Evolutionary conservation across 208 protist species (phyloP), one percentile per base, ranked within the genome.

Genomic region (Crithidia thermophila): DNA sequence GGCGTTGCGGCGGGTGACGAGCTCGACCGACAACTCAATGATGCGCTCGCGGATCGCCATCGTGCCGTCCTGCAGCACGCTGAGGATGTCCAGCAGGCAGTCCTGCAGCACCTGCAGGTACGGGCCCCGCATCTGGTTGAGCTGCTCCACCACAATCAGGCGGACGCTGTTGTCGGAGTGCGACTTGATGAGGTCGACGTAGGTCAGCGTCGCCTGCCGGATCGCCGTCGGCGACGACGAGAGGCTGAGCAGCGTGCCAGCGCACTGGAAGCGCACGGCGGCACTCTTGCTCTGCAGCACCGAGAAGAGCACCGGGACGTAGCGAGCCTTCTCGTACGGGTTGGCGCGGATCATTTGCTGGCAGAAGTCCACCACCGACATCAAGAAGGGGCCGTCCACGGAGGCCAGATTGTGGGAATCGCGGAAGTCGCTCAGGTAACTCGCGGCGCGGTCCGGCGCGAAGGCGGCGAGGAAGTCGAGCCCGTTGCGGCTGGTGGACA

Each of bases 151-250:
- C 10, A 99, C 96, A 75, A 99, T 98, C 23, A 99, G 84, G 40
- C 98, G 98, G n/a, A 99, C 98, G 75, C 98, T 99, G 88, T 98
- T 99, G 75, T 99, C 98, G 34, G 79, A 88, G 75, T 99, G 95
- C 16, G 82, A 87, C 58, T 87, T 87, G 31, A 99, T 83, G 21
- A 99, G 80, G 70, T 98, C 88, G 52, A 98, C 95, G 76, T 94
- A 98, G 7, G 93, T 93, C 34, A 89, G 76, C 23, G 95, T 88
- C 18, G 94, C 94, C 67, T 97, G 90, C 27, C 82, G 76, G 55
- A 99, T 95, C 20, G 98, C 98, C 39, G 97, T 99, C 11, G 97
- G 97, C 3, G 95, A 98, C 7, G 91, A 87, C 21, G 98, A 98
- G 25, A 99, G 85, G 39, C 87, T 85, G 25, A 99, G 67, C 50